Evolutionary conservation across 179 eudicot genomes (phyloP).

Genomic region (Camellia oleifera): DNA sequence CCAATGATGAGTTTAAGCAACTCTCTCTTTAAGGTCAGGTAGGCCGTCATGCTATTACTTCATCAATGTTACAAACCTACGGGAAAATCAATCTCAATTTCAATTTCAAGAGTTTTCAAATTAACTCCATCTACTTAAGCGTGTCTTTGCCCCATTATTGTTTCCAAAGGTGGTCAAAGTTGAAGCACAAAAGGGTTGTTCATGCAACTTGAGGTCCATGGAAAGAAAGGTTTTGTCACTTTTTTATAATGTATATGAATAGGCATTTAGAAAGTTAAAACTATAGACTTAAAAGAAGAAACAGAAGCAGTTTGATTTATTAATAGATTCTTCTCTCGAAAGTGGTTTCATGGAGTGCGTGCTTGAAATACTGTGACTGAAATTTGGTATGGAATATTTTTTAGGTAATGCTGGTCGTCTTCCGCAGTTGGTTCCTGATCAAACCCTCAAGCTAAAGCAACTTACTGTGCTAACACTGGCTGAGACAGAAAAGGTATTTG

Average conservation of each 20-base stretch:
- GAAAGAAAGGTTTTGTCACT: neutral
- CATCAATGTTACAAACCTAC: too few species aligned
- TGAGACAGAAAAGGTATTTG: constrained; percentile 84
- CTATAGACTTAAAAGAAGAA: neutral
- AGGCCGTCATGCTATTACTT: too few species aligned
- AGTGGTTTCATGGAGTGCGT: neutral
- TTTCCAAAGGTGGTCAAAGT: neutral
- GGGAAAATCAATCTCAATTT: too few species aligned
- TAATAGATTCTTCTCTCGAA: neutral
- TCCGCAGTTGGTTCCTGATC: constrained; percentile 73
- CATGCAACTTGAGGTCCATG: neutral
- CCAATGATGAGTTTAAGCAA: too few species aligned
- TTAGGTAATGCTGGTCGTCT: constrained; percentile 62
- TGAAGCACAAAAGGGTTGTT: neutral
- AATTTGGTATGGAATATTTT: constrained; percentile 12
- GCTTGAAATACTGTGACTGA: neutral
- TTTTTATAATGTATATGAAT: neutral
- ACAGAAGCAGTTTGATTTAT: neutral
- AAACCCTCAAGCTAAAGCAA: constrained; percentile 91
- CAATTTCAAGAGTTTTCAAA: too few species aligned
- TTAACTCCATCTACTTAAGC: too few species aligned
- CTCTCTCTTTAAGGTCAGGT: too few species aligned
- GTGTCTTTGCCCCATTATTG: too few species aligned
- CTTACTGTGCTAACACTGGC: constrained; percentile 91
- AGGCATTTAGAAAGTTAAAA: neutral